These are phyloP conservation scores for Serpula lacrymans DNA, from an alignment of 768 basidiomycete species.

Conservation along the genomic window DNA sequence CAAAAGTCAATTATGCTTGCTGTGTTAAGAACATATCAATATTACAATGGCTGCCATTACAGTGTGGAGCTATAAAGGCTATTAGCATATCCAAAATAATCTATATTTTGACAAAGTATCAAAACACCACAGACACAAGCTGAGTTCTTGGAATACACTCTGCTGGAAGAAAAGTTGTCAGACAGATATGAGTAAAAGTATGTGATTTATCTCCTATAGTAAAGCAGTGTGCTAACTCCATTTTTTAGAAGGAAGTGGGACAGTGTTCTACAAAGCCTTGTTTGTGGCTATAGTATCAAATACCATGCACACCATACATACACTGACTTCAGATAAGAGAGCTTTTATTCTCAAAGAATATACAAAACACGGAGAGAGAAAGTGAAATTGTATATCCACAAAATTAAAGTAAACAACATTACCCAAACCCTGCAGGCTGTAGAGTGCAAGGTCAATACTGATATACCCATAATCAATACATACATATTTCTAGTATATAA, in stretches of 20 bases:
- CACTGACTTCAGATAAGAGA: neutral
- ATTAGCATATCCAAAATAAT: slow-evolving; percentile 1
- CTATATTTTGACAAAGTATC: slow-evolving; percentile 4
- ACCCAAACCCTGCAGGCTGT: slow-evolving; percentile 7
- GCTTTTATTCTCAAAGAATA: too few species aligned
- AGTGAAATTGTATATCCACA: neutral
- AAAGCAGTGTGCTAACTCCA: too few species aligned
- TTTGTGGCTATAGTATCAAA: neutral
- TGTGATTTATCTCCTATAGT: too few species aligned
- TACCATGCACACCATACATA: too few species aligned
- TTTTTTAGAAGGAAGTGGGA: neutral
- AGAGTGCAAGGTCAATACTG: slow-evolving; percentile 4
- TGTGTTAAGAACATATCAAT: slow-evolving; percentile 1
- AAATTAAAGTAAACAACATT: slow-evolving; percentile 9
- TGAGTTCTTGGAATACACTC: slow-evolving; percentile 7
- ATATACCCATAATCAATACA: too few species aligned
- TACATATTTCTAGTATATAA: too few species aligned
- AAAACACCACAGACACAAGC: slow-evolving; percentile 1
- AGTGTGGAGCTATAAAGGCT: slow-evolving; percentile 3
- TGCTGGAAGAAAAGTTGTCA: slow-evolving; percentile 6
- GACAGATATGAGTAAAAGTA: too few species aligned
- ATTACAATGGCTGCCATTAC: neutral
- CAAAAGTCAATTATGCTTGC: too few species aligned
- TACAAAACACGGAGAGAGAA: neutral
- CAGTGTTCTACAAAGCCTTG: neutral